These are phyloP conservation scores for Babesia bovis DNA, from an alignment of 169 alveolate genomes.

Conservation along the genomic window DNA sequence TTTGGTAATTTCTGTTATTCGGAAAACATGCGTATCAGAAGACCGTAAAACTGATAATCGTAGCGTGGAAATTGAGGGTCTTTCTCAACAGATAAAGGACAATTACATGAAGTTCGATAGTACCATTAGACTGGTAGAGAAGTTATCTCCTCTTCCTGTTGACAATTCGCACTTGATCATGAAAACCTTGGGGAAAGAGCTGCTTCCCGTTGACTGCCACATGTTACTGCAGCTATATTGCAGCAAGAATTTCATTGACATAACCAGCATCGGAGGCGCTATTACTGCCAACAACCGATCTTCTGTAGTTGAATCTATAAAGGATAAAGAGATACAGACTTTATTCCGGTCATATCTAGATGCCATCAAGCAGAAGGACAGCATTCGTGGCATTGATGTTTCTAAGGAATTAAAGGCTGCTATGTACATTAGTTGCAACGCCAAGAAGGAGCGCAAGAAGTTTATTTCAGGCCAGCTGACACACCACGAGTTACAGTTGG, in stretches of 20 bases:
- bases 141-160: slow-evolving; percentile 2
- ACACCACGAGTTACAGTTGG: slow-evolving; percentile 37
- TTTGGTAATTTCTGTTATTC: not conserved
- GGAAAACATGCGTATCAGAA: slow-evolving; percentile 7
- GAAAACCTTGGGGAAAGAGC: slow-evolving; percentile 28
- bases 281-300: slow-evolving; percentile 32
- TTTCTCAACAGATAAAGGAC: slow-evolving; percentile 12
- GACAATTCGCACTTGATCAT: slow-evolving; percentile 25
- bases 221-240: slow-evolving; percentile 17
- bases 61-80: not conserved
- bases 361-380: slow-evolving; percentile 49
- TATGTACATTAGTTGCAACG: slow-evolving; percentile 56
- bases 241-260: slow-evolving; percentile 1
- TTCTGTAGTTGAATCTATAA: slow-evolving; percentile 40
- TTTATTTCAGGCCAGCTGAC: slow-evolving; percentile 28
- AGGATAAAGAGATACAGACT: slow-evolving; percentile 54
- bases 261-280: slow-evolving; percentile 19
- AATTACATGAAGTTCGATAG: slow-evolving; percentile 15
- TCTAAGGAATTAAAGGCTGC: slow-evolving; percentile 32
- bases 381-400: slow-evolving; percentile 18
- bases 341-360: slow-evolving; percentile 14
- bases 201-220: slow-evolving; percentile 34
- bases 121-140: slow-evolving; percentile 22
- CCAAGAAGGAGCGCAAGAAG: slow-evolving; percentile 48
- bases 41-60: not conserved